phyloP scores from a whole-genome alignment of 331 rosid species.

The Telfairia occidentalis region DNA sequence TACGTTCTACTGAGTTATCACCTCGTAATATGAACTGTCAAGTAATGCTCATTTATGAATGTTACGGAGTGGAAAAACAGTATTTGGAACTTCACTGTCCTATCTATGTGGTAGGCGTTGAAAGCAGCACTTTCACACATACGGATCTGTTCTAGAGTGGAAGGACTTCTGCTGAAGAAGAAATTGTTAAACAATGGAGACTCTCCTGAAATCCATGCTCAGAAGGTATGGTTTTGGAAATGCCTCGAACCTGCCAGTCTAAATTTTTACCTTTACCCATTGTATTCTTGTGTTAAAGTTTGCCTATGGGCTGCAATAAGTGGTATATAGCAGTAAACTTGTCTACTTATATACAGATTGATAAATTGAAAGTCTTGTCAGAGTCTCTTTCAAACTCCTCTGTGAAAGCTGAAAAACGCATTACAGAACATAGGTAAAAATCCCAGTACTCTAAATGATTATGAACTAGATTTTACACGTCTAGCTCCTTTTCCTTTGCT shows the following conservation, averaged over 20 bases:
- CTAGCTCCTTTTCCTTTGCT: background rate
- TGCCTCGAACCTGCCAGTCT: background rate
- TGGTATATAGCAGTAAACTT: background rate
- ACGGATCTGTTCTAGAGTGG: conserved; percentile 78
- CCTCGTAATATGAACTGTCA: background rate
- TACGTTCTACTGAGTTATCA: background rate
- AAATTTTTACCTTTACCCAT: background rate
- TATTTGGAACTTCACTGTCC: background rate
- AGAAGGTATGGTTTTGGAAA: conserved; percentile 44
- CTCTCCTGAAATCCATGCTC: conserved; percentile 72
- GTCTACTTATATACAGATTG: conserved; percentile 49
- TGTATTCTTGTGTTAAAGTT: background rate
- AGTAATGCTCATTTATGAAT: background rate
- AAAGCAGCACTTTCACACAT: conserved; percentile 69
- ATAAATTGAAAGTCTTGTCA: conserved; percentile 78
- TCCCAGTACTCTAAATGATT: conserved; percentile 7
- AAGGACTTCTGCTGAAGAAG: conserved; percentile 74
- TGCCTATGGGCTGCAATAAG: background rate
- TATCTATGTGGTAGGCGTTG: conserved; percentile 46
- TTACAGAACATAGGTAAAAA: conserved; percentile 69
- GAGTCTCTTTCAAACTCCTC: conserved; percentile 93
- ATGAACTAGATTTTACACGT: background rate
- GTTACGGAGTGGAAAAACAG: background rate
- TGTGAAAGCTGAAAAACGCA: conserved; percentile 86
- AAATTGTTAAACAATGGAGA: conserved; percentile 58